Conservation (phyloP, 768 basidiomycete species). For the Lactarius hatsudake region DNA sequence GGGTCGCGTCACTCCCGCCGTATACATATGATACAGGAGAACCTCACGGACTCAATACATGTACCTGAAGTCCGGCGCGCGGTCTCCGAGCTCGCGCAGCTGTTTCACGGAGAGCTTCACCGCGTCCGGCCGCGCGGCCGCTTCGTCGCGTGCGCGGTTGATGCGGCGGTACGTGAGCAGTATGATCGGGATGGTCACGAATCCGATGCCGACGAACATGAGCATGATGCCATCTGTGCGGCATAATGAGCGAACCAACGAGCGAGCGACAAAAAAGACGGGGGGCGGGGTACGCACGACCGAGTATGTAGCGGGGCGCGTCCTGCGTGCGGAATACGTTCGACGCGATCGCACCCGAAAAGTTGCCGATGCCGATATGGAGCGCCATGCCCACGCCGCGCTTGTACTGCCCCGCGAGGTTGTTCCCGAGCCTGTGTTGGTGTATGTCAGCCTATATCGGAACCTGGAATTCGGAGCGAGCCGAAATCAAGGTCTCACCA, state of each 20-base stretch:
- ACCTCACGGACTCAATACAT: constrained; percentile 28
- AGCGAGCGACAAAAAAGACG: neutral
- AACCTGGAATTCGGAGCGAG: too few relatives aligned
- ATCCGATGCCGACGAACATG: constrained; percentile 66
- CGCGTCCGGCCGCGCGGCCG: constrained; percentile 36
- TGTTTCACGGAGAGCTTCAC: constrained; percentile 29
- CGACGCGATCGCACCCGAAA: constrained; percentile 59
- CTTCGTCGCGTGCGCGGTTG: constrained; percentile 52
- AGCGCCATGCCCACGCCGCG: constrained; percentile 65
- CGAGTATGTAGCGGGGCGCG: constrained; percentile 56
- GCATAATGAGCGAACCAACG: neutral
- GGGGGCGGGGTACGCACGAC: constrained; percentile 47
- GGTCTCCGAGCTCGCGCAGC: constrained; percentile 49
- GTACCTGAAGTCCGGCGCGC: constrained; percentile 63
- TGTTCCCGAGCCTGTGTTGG: constrained; percentile 55
- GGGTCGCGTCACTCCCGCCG: too few relatives aligned
- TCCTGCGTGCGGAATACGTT: constrained; percentile 62
- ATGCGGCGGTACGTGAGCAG: constrained; percentile 52
- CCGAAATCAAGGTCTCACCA: constrained; percentile 42
- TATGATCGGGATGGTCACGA: constrained; percentile 49
- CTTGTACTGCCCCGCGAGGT: constrained; percentile 67
- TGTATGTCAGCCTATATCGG: neutral
- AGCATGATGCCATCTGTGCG: constrained; percentile 57
- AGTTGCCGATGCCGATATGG: constrained; percentile 67
- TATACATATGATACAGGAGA: neutral